Evolutionary conservation across 2,329 filamentous ascomycete species (phyloP), one percentile per base, ranked within the genome.

Genomic region (Ceratocystis lukuohia): DNA sequence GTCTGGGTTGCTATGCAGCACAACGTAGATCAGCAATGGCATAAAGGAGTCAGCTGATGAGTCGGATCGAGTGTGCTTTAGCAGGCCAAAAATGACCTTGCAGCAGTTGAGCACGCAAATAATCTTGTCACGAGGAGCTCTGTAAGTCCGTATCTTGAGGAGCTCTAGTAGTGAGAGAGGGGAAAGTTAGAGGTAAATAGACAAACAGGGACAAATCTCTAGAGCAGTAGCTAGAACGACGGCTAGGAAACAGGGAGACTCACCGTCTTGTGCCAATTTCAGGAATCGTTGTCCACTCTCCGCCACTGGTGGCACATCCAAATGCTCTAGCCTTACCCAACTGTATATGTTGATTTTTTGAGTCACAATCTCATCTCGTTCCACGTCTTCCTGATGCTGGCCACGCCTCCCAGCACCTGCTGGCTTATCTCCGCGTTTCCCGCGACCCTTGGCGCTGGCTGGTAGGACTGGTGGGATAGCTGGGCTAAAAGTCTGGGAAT

Each of bases 101-200:
- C 94, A 99, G 77, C 92, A 96, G 76, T 99, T 99, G 66, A 99
- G 78, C 59, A 97, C 91, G 75, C 94, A 99, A 62, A 99, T 97
- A 66, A 99, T 94, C 76, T 99, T 99, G 79, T 99, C 94, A 71
- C 94, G 81, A 3, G 94, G 94, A n/a, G 94, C 94, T 70, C 95
- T 85, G 74, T 99, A 99, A 7, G 89, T 94, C 73, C 93, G 96
- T 73, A 99, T 96, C 75, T 99, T 99, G 46, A 96, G 78, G 15
- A 99, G 80, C 76, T 99, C 94, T 91, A 73, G 20, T n/a, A 25
- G 48, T 12, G 37, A 12, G 37, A 41, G 41, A 72, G 17, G 15
- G 8, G 33, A 59, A 28, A 37, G 56, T 59, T 20, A 66, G 67
- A 72, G 65, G 72, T 68, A 17, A 59, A 15, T 41, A 41, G 37